Base-by-base conservation (phyloP, 2,329 filamentous ascomycete genomes). In the Alternaria novae-zelandiae region DNA sequence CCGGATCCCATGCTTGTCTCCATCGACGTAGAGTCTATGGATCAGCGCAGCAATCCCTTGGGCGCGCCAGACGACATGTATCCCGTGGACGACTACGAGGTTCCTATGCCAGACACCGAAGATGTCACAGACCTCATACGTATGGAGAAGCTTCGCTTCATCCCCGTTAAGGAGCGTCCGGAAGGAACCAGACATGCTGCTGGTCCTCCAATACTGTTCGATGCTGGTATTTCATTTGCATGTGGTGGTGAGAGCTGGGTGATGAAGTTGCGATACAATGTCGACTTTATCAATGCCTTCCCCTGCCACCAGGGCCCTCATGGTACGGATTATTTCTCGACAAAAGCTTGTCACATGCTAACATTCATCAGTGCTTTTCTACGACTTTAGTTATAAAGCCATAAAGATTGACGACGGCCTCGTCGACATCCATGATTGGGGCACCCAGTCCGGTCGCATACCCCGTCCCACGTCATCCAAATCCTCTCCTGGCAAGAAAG, bases 381-480 rank as follows among this genome's bases (percentile, higher is more conserved):
- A 89, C 75, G 90, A 92, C 75, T 93, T 92, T 74, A 80, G 83
- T 5, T 89, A 88, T 74, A 83, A 83, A 54, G 79, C 83, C 1
- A 85, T 90, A 43, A 83, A 85, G 57, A 89, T 87, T 2, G 89
- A 92, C 71, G 85, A 90, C 67, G 78, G 76, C 25, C 83, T 93
- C 5, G 86, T 92, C 17, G 83, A 86, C 41, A 86, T 93, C 50
- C 81, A 85, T 32, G 87, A 92, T 74, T 93, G 91, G 91, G 88
- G 86, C 11, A 64, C 63, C 12, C 75, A 78, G 65, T 79, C 74
- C 10, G 76, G 77, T 8, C 75, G 73, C 57, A 63, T 59, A 12
- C 75, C 70, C 30, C 75, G 69, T 13, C 75, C 72, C 20, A 72
- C 66, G 8, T 78, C 76, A 3, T 68, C 74, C 21, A 76, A 71